These are phyloP conservation scores for Amanita brunnescens DNA, from an alignment of 768 basidiomycete genomes.

Conservation along the genomic window DNA sequence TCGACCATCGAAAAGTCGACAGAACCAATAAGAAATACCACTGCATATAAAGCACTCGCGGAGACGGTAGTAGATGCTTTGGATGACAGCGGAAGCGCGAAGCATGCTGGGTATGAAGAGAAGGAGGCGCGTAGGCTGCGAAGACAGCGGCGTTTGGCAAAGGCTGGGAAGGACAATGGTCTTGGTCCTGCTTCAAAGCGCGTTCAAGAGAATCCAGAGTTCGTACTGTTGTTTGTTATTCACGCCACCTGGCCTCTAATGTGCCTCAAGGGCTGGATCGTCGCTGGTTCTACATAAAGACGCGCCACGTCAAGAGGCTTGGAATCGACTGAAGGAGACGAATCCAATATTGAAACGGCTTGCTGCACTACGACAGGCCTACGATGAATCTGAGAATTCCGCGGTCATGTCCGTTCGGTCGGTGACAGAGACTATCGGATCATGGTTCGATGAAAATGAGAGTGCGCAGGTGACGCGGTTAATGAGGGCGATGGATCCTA, in stretches of 20 bases:
- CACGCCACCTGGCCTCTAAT: neutral
- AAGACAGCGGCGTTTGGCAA: constrained; percentile 71
- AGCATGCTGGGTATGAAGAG: constrained; percentile 94
- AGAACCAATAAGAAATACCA: constrained; percentile 94
- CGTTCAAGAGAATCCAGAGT: constrained; percentile 76
- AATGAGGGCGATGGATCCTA: constrained; percentile 84
- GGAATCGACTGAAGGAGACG: constrained; percentile 72
- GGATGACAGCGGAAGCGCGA: constrained; percentile 88
- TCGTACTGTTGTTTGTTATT: constrained; percentile 21
- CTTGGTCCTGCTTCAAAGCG: constrained; percentile 36
- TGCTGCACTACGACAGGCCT: constrained; percentile 53
- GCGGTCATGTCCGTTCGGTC: constrained; percentile 72
- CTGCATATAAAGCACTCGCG: constrained; percentile 85
- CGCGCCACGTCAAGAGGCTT: constrained; percentile 68
- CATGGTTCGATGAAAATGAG: constrained; percentile 96
- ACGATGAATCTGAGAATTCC: constrained; percentile 91
- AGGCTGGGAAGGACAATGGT: constrained; percentile 69
- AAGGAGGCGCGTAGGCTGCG: constrained; percentile 81
- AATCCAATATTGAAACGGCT: constrained; percentile 67
- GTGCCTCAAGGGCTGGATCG: constrained; percentile 61
- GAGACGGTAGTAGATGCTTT: constrained; percentile 88
- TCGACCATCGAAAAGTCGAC: constrained; percentile 82
- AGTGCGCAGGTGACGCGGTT: constrained; percentile 88
- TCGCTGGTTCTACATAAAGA: constrained; percentile 81
- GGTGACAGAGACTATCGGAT: constrained; percentile 78